Percentiles rank a stretch among this genome's conserved stretches.
These are phyloP conservation scores for Sporothrix pseudoabietina DNA, from an alignment of 2,329 filamentous ascomycete genomes.

Conservation along the genomic window DNA sequence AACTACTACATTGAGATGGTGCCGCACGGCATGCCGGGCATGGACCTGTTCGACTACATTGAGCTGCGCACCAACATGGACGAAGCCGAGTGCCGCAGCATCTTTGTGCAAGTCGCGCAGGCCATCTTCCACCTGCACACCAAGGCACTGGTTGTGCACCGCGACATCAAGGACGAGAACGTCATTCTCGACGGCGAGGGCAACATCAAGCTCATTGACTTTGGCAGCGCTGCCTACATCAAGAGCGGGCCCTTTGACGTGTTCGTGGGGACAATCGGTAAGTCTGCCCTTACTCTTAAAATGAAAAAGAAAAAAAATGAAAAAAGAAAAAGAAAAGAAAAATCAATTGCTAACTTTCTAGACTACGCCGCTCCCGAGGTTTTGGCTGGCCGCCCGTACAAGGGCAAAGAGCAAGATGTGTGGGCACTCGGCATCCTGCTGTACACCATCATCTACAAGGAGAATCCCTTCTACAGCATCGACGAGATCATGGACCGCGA, in stretches of 20 bases:
- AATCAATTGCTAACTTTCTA: conserved; percentile 43
- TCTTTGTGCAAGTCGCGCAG: conserved; percentile 89
- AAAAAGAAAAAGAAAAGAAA: too few species aligned
- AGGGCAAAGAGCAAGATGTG: conserved; percentile 95
- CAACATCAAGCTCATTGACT: conserved; percentile 95
- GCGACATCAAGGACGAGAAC: conserved; percentile 99
- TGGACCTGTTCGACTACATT: conserved; percentile 99
- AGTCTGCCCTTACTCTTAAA: conserved; percentile 40
- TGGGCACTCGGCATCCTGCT: conserved; percentile 96
- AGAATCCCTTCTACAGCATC: conserved; percentile 98
- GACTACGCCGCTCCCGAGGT: conserved; percentile 99
- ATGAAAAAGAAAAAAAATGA: too few species aligned
- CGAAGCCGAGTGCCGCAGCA: conserved; percentile 88
- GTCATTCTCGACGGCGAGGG: conserved; percentile 94
- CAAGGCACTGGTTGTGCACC: conserved; percentile 88
- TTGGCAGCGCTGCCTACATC: conserved; percentile 96
- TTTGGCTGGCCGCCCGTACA: conserved; percentile 85
- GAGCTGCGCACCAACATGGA: conserved; percentile 96
- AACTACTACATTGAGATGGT: conserved; percentile 99
- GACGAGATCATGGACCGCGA: conserved; percentile 99
- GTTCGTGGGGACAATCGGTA: conserved; percentile 97
- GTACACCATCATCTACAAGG: conserved; percentile 99
- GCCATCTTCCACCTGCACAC: conserved; percentile 90
- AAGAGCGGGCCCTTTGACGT: conserved; percentile 98
- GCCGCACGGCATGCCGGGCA: conserved; percentile 90